phyloP scores from a whole-genome alignment of 108 stramenopile species.

The Cyclotella sp. region DNA sequence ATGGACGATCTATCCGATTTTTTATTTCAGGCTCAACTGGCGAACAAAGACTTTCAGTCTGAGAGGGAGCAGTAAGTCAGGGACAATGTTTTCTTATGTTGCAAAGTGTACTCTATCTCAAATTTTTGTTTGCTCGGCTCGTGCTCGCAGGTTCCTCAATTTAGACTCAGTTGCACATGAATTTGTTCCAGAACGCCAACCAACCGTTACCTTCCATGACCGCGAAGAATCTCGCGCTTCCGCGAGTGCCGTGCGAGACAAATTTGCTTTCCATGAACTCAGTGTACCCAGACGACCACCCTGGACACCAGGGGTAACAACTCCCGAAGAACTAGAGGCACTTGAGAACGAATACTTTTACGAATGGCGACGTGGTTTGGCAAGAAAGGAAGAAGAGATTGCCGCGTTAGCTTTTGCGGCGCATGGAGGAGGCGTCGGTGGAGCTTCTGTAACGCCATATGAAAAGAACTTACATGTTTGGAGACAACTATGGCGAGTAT shows the following conservation, averaged over 20 bases:
- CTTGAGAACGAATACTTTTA: slow-evolving; percentile 93
- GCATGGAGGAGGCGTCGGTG: slow-evolving; percentile 37
- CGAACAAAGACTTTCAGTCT: slow-evolving; percentile 88
- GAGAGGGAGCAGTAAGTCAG: slow-evolving; percentile 71
- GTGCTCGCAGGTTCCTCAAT: slow-evolving; percentile 24
- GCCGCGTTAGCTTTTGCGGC: slow-evolving; percentile 35
- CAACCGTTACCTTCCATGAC: slow-evolving; percentile 37
- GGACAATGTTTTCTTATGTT: neutral
- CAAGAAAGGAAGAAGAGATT: slow-evolving; percentile 86
- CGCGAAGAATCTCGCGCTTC: slow-evolving; percentile 6
- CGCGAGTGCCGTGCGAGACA: slow-evolving; percentile 29
- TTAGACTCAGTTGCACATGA: slow-evolving; percentile 43
- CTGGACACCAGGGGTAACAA: slow-evolving; percentile 90
- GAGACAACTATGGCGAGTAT: slow-evolving; percentile 98
- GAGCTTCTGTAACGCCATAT: slow-evolving; percentile 92
- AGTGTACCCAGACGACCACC: slow-evolving; percentile 92
- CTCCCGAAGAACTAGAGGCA: slow-evolving; percentile 86
- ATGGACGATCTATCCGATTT: slow-evolving; percentile 94
- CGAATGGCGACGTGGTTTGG: slow-evolving; percentile 94
- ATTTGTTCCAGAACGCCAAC: slow-evolving; percentile 31
- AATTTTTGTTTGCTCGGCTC: neutral
- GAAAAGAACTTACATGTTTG: slow-evolving; percentile 99
- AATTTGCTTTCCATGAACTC: slow-evolving; percentile 90
- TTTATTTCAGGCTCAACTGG: slow-evolving; percentile 92
- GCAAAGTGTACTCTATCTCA: neutral